Evolutionary conservation across 345 rosid genomes (phyloP), one percentile per base, ranked within the genome.

Genomic region (Ceriops decandra): DNA sequence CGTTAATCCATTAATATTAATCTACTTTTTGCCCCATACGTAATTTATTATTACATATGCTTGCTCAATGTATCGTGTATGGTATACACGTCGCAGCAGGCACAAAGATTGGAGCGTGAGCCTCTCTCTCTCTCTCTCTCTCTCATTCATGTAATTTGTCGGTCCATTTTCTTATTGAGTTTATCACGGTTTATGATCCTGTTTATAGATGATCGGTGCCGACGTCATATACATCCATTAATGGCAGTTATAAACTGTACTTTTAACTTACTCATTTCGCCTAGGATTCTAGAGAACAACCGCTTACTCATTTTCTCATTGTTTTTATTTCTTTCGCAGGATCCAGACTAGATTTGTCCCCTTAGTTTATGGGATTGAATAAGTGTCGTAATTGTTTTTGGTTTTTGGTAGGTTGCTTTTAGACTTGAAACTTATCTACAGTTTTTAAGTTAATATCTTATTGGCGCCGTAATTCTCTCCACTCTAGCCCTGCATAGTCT

Each of bases 141-240:
- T 10, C 46, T 10, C 33, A 5, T 6, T 32, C 7, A 5, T 11
- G 11, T 38, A 0, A 11, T 11, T 35, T 63, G 20, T 22, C 21
- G 9, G 6, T n/a, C 17, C 24, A 6, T 47, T 46, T 69, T 51
- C 10, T 36, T 67, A n/a, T 49, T 46, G 16, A 19, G 9, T 24
- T 24, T 8, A 20, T 13, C 13, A 11, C 5, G 30, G 24, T 21
- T 22, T 0, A 57, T 75, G 82, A 80, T 80, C 78, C 84, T 49
- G 74, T 68, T 78, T 76, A 77, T 78, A 69, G 82, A 78, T 78
- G 84, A 83, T 78, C 42, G 72, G 53, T 57, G 75, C 68, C 75
- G 77, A 71, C 82, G 73, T 52, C 79, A 68, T 27, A 62, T 42
- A 15, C 49, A 42, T 42, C 15, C 63, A 78, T 67, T 75, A 68